Conservation (phyloP, 1,139 yeast species). For the Protomyces pachydermus region DNA sequence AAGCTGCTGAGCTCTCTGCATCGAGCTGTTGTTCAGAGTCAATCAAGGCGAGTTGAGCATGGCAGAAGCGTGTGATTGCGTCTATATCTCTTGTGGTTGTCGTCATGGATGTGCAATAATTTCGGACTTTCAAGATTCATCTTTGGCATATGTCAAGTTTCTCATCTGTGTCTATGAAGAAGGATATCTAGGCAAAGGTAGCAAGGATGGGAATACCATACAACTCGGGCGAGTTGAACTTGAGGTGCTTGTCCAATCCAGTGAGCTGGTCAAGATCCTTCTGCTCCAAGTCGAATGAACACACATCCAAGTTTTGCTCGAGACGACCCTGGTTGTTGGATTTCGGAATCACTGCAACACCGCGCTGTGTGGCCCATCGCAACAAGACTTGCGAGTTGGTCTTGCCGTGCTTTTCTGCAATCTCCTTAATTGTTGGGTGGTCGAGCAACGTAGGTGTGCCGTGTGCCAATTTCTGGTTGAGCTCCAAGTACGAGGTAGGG, state of each 20-base stretch:
- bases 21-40: conserved; percentile 16
- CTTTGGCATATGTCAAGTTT: neutral
- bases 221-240: conserved; percentile 52
- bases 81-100: neutral
- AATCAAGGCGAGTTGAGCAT: conserved; percentile 9
- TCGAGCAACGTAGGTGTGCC: conserved; percentile 39
- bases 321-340: conserved; percentile 60
- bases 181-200: neutral
- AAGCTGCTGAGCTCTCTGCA: conserved; percentile 8
- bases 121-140: neutral
- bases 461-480: conserved; percentile 38
- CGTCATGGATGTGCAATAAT: no score
- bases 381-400: conserved; percentile 59
- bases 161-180: neutral
- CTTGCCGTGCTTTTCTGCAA: conserved; percentile 53
- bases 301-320: conserved; percentile 49
- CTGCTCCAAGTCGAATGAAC: conserved; percentile 52
- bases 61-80: neutral
- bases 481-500: conserved; percentile 32
- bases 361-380: conserved; percentile 64
- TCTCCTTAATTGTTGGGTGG: conserved; percentile 48
- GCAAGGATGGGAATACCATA: neutral
- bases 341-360: conserved; percentile 66
- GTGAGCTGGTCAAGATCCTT: conserved; percentile 50
- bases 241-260: conserved; percentile 57